Evolutionary conservation across 768 basidiomycete species (phyloP).

Genomic region (Asterophora parasitica): DNA sequence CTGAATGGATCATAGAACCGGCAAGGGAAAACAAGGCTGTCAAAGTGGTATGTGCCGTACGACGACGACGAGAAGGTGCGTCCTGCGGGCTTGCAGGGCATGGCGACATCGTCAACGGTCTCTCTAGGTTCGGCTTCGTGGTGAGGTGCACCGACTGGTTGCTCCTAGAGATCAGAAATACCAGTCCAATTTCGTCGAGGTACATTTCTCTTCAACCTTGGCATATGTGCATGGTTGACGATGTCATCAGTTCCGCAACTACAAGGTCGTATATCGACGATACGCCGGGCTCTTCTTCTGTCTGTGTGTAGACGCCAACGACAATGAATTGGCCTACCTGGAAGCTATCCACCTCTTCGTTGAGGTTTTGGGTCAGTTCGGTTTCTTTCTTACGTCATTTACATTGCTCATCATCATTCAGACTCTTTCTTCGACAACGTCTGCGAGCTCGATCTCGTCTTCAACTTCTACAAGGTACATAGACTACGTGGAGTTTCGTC

Average conservation of each 20-base stretch:
- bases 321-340: constrained; percentile 95
- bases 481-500: neutral
- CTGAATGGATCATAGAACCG: constrained; percentile 62
- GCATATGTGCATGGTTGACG: constrained; percentile 6
- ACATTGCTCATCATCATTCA: constrained; percentile 24
- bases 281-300: constrained; percentile 99
- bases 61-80: constrained; percentile 97
- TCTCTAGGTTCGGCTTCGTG: constrained; percentile 79
- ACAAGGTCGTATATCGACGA: constrained; percentile 95
- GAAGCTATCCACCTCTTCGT: constrained; percentile 99
- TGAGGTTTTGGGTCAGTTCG: constrained; percentile 81
- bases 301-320: constrained; percentile 95
- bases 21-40: constrained; percentile 95
- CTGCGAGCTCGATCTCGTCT: constrained; percentile 95
- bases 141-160: constrained; percentile 94
- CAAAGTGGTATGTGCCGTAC: constrained; percentile 99
- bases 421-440: constrained; percentile 99
- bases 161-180: constrained; percentile 98
- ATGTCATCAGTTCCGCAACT: constrained; percentile 79
- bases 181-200: constrained; percentile 99
- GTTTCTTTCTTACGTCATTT: constrained; percentile 1
- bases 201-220: constrained; percentile 29
- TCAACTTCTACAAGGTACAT: constrained; percentile 94
- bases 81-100: neutral
- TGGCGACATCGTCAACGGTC: neutral